Evolutionary conservation across 148 eudicot species (phyloP).

Genomic region (Rhododendron molle): DNA sequence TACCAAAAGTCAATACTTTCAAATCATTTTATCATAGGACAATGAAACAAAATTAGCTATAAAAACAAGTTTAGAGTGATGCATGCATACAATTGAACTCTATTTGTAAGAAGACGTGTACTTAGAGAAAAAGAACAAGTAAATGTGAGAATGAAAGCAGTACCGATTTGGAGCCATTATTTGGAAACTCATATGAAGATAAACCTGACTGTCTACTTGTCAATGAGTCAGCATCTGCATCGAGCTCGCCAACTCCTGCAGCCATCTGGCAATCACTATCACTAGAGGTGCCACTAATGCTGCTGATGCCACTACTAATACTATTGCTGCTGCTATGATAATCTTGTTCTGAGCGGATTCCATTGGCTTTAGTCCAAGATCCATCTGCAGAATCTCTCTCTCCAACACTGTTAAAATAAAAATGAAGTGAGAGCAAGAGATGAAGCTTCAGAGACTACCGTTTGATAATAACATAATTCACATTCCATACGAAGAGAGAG

Average conservation of each 20-base stretch:
- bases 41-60: neutral
- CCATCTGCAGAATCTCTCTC: conserved; percentile 53
- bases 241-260: conserved; percentile 70
- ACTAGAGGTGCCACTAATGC: conserved; percentile 85
- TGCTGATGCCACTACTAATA: conserved; percentile 77
- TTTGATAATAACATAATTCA: neutral
- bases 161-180: conserved; percentile 64
- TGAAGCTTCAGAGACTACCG: neutral
- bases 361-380: conserved; percentile 62
- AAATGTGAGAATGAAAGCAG: neutral
- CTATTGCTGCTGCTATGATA: conserved; percentile 86
- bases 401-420: conserved; percentile 40
- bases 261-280: conserved; percentile 67
- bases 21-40: neutral
- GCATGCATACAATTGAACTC: neutral
- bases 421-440: conserved; percentile 10
- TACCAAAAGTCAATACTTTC: neutral
- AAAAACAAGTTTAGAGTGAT: neutral
- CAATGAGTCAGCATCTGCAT: conserved; percentile 96
- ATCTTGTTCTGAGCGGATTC: conserved; percentile 39
- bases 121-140: neutral
- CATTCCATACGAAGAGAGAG: neutral
- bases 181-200: conserved; percentile 54
- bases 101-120: neutral
- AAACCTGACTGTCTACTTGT: conserved; percentile 69